phyloP scores from a whole-genome alignment of 805 yeast genomes.

The Zygosaccharomyces bisporus region DNA sequence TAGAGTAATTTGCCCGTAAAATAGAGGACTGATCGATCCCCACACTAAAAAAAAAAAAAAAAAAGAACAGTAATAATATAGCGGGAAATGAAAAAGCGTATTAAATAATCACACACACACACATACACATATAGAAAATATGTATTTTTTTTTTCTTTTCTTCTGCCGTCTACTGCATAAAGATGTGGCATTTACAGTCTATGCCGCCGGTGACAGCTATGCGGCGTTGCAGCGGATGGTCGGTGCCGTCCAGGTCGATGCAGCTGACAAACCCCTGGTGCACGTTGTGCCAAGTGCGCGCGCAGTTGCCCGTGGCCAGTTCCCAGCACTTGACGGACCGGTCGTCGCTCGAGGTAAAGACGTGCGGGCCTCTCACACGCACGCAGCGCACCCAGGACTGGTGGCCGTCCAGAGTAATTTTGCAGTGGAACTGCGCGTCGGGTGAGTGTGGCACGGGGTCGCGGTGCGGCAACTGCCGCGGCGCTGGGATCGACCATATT shows the following conservation, averaged over 20 bases:
- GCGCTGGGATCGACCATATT: constrained; percentile 75
- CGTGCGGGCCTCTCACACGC: constrained; percentile 70
- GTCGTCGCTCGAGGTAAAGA: constrained; percentile 76
- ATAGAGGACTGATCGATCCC: too few species aligned
- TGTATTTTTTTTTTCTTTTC: too few species aligned
- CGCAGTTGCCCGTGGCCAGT: constrained; percentile 45
- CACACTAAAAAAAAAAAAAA: too few species aligned
- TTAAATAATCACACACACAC: background rate
- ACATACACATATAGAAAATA: background rate
- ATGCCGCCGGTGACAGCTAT: constrained; percentile 25
- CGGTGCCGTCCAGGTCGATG: constrained; percentile 35
- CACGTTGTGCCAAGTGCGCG: constrained; percentile 48
- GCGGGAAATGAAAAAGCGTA: too few species aligned
- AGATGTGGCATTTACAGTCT: constrained; percentile 24
- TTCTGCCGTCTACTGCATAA: constrained; percentile 22
- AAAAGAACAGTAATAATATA: too few species aligned
- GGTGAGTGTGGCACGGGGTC: constrained; percentile 51
- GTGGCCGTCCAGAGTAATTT: constrained; percentile 66
- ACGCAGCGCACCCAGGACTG: constrained; percentile 80
- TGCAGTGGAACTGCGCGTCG: constrained; percentile 56
- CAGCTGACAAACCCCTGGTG: constrained; percentile 62
- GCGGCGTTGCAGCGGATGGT: constrained; percentile 25
- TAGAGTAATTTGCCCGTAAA: constrained; percentile 1
- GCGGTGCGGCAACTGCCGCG: constrained; percentile 51
- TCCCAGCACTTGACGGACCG: constrained; percentile 78